A percentile compares a stretch with the other conserved stretches of the same genome.
phyloP scores from a whole-genome alignment of 2,329 filamentous ascomycete genomes.

The Apiospora saccharicola region DNA sequence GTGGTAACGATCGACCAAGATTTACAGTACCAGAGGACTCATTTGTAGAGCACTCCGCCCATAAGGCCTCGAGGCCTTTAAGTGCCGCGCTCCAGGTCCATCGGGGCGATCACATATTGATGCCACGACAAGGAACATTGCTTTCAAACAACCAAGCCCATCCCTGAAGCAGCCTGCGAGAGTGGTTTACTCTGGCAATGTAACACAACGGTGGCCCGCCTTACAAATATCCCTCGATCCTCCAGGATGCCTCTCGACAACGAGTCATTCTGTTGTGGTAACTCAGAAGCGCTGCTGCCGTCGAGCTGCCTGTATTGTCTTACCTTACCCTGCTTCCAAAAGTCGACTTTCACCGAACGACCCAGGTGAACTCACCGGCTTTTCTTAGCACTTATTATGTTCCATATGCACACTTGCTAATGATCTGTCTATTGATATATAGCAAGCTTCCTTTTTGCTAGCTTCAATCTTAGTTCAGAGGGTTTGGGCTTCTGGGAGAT shows the following conservation, averaged over 20 bases:
- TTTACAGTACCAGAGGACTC: not conserved
- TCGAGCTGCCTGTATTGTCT: not conserved
- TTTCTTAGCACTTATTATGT: not conserved
- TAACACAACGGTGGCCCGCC: not conserved
- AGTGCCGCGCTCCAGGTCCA: not conserved
- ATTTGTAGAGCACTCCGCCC: not conserved
- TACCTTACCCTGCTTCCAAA: not conserved
- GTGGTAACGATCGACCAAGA: slow-evolving; percentile 2
- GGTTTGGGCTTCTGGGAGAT: not conserved
- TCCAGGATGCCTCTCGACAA: not conserved
- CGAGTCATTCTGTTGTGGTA: not conserved
- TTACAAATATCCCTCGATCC: slow-evolving; percentile 10
- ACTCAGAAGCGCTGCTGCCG: not conserved
- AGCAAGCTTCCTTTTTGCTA: not conserved
- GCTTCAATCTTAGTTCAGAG: not conserved
- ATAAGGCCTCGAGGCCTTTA: not conserved
- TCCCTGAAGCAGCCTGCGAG: not conserved
- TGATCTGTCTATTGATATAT: not conserved
- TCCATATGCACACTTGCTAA: not conserved
- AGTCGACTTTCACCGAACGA: not conserved
- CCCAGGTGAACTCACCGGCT: not conserved
- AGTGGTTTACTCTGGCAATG: not conserved
- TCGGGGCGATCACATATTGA: not conserved
- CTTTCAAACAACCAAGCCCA: not conserved
- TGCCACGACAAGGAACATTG: not conserved